Percentiles rank a stretch among this genome's conserved stretches.
Conservation (phyloP, 1,284 basidiomycete genomes). For the Hemileia vastatrix region DNA sequence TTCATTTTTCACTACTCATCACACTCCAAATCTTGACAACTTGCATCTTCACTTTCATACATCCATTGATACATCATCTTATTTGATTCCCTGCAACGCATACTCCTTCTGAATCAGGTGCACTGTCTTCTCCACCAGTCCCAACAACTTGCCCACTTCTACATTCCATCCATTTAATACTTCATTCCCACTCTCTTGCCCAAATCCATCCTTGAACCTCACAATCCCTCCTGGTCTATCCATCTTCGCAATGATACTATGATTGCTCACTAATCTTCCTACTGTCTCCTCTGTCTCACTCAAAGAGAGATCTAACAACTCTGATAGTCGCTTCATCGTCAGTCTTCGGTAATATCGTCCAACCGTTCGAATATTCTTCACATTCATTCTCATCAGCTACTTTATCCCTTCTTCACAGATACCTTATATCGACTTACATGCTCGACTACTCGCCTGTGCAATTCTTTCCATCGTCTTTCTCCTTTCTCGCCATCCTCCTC, state of each 20-base stretch:
- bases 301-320: constrained; percentile 73
- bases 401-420: neutral
- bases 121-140: constrained; percentile 47
- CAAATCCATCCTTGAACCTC: constrained; percentile 61
- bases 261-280: constrained; percentile 77
- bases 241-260: constrained; percentile 84
- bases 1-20: too few relatives aligned
- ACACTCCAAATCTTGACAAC: too few relatives aligned
- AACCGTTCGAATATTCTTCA: constrained; percentile 87
- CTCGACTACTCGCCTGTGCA: constrained; percentile 92
- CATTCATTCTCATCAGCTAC: neutral
- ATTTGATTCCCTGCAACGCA: constrained; percentile 13
- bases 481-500: constrained; percentile 43
- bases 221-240: constrained; percentile 85
- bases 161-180: constrained; percentile 94
- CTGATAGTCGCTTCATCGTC: constrained; percentile 67
- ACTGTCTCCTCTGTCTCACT: constrained; percentile 78
- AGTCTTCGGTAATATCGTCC: constrained; percentile 91
- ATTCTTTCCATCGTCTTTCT: constrained; percentile 81
- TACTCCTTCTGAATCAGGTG: constrained; percentile 49
- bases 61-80: too few relatives aligned
- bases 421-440: constrained; percentile 58
- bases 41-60: too few relatives aligned
- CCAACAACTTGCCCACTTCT: constrained; percentile 75
- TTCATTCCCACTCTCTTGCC: constrained; percentile 55